Conservation (phyloP, 192 early-diverging fungal species). For the Mortierella antarctica region DNA sequence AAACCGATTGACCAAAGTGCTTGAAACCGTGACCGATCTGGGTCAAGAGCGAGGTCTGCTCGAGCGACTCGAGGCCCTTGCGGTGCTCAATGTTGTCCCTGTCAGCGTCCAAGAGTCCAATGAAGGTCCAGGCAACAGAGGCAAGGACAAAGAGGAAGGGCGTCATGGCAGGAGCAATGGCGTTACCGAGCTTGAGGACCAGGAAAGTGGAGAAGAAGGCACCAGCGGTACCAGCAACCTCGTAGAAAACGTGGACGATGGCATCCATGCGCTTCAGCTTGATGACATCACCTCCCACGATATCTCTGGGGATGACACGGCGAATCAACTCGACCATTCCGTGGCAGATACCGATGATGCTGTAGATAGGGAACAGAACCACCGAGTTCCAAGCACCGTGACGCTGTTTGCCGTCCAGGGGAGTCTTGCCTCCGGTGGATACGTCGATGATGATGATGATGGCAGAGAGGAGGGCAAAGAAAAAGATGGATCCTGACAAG, state of each 20-base stretch:
- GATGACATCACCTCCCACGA: slow-evolving; percentile 68
- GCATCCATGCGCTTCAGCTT: slow-evolving; percentile 72
- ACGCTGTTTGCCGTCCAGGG: slow-evolving; percentile 14
- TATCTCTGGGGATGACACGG: slow-evolving; percentile 68
- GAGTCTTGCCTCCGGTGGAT: slow-evolving; percentile 58
- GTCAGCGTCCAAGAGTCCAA: slow-evolving; percentile 36
- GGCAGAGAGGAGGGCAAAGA: slow-evolving; percentile 57
- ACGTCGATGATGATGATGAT: slow-evolving; percentile 65
- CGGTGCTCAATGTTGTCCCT: slow-evolving; percentile 14
- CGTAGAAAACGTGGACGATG: slow-evolving; percentile 68
- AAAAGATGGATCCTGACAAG: slow-evolving; percentile 54
- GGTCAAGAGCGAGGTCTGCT: slow-evolving; percentile 5
- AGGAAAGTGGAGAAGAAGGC: slow-evolving; percentile 62
- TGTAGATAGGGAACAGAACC: slow-evolving; percentile 59
- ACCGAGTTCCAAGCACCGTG: slow-evolving; percentile 51
- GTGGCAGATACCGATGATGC: slow-evolving; percentile 61
- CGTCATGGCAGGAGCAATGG: slow-evolving; percentile 56
- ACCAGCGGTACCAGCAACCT: slow-evolving; percentile 68
- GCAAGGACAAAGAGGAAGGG: slow-evolving; percentile 63
- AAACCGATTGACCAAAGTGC: slow-evolving; percentile 59
- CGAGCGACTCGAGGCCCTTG: slow-evolving; percentile 8
- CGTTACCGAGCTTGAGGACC: slow-evolving; percentile 59
- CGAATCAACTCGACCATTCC: slow-evolving; percentile 70
- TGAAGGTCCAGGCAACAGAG: slow-evolving; percentile 57
- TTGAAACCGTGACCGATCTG: slow-evolving; percentile 53